Evolutionary conservation across 2,329 filamentous ascomycete species (phyloP).

Genomic region (Pezicula carpinea): DNA sequence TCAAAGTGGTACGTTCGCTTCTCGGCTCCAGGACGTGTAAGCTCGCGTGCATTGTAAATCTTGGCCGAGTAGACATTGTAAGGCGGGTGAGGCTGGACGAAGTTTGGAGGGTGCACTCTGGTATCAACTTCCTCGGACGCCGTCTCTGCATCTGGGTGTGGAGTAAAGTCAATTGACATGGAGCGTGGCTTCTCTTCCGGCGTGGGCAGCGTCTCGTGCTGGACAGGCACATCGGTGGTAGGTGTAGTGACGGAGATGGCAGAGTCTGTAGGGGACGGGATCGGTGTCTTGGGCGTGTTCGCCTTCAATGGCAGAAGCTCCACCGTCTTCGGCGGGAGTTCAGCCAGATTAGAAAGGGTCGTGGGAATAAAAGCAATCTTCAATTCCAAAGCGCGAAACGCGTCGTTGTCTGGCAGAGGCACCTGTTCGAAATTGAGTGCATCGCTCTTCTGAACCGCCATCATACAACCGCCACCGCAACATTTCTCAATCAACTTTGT

Average conservation of each 20-base stretch:
- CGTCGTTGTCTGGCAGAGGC: slow-evolving; percentile 70
- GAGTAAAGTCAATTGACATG: slow-evolving; percentile 29
- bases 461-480: slow-evolving; percentile 61
- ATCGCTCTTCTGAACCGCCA: slow-evolving; percentile 41
- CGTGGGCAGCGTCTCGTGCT: slow-evolving; percentile 32
- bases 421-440: slow-evolving; percentile 49
- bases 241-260: slow-evolving; percentile 34
- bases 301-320: slow-evolving; percentile 57
- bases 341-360: slow-evolving; percentile 63
- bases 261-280: slow-evolving; percentile 44
- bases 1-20: slow-evolving; percentile 98
- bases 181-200: slow-evolving; percentile 30
- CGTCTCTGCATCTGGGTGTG: slow-evolving; percentile 13
- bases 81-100: slow-evolving; percentile 91
- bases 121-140: slow-evolving; percentile 43
- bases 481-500: slow-evolving; percentile 58
- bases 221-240: slow-evolving; percentile 28
- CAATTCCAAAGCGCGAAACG: slow-evolving; percentile 74
- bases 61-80: slow-evolving; percentile 90
- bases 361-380: slow-evolving; percentile 73
- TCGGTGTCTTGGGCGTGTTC: slow-evolving; percentile 28
- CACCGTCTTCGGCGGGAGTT: slow-evolving; percentile 71
- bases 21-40: slow-evolving; percentile 84
- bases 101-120: slow-evolving; percentile 71
- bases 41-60: slow-evolving; percentile 76